A percentile compares a stretch with the other conserved stretches of the same genome.
Conservation (phyloP, 2,329 filamentous ascomycete genomes). For the Pseudonectria foliicola region DNA sequence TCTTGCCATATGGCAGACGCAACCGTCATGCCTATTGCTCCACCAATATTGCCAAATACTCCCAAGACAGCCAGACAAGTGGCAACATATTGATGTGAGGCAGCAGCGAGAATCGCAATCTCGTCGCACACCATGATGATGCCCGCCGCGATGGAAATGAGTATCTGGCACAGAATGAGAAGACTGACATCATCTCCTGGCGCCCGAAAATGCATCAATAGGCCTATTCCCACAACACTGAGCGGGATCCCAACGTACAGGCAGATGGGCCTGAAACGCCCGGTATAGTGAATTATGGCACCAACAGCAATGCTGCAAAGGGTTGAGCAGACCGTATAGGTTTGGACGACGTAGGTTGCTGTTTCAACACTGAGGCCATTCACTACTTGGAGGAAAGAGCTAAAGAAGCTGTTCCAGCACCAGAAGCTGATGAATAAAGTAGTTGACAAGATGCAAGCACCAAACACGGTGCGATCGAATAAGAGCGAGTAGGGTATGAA, state of each 20-base stretch:
- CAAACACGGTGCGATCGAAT: slow-evolving; percentile 39
- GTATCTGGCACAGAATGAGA: slow-evolving; percentile 8
- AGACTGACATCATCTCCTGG: slow-evolving; percentile 9
- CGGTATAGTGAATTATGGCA: slow-evolving; percentile 39
- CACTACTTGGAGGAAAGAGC: slow-evolving; percentile 47
- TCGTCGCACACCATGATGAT: slow-evolving; percentile 9
- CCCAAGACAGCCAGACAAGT: slow-evolving; percentile 8
- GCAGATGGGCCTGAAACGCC: slow-evolving; percentile 44
- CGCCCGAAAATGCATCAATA: slow-evolving; percentile 13
- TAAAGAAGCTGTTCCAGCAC: slow-evolving; percentile 42
- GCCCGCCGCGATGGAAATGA: slow-evolving; percentile 8
- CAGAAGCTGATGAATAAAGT: slow-evolving; percentile 39
- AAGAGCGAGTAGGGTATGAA: slow-evolving; percentile 49
- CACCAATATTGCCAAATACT: slow-evolving; percentile 8
- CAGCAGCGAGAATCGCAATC: slow-evolving; percentile 9
- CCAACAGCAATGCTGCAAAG: slow-evolving; percentile 43
- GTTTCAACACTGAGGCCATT: slow-evolving; percentile 40
- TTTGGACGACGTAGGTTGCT: slow-evolving; percentile 41
- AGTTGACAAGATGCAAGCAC: slow-evolving; percentile 34
- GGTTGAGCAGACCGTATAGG: slow-evolving; percentile 42
- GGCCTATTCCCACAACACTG: not conserved
- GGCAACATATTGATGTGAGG: slow-evolving; percentile 11
- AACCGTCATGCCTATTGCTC: slow-evolving; percentile 9
- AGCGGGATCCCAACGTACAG: slow-evolving; percentile 10
- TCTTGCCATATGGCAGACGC: slow-evolving; percentile 18